Evolutionary conservation across 345 rosid genomes (phyloP).

Genomic region (Dimocarpus longan): DNA sequence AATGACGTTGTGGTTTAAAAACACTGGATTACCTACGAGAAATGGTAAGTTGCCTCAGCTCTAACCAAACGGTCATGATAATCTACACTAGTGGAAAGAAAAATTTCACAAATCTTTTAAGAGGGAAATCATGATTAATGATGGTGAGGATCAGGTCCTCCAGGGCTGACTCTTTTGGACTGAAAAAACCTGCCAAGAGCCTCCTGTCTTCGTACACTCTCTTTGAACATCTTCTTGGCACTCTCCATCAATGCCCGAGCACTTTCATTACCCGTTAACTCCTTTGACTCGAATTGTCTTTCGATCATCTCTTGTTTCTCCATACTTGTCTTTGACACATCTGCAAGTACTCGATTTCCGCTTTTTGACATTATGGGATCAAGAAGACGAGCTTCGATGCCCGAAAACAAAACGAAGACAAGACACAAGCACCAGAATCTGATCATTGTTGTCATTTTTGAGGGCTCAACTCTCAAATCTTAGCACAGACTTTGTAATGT

Average conservation of each 20-base stretch:
- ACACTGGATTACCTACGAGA: neutral
- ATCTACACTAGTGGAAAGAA: neutral
- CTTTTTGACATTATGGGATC: neutral
- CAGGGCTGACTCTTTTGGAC: constrained; percentile 58
- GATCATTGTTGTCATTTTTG: neutral
- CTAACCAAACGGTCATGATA: neutral
- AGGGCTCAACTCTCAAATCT: neutral
- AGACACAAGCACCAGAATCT: neutral
- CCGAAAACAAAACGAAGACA: neutral
- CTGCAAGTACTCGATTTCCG: neutral
- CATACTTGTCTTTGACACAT: constrained; percentile 8
- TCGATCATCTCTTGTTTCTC: constrained; percentile 22
- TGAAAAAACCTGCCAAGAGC: constrained; percentile 34
- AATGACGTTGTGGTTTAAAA: neutral
- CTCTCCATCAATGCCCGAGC: constrained; percentile 40
- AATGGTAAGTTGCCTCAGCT: too few relatives aligned
- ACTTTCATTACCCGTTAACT: neutral
- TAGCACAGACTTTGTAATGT: too few relatives aligned
- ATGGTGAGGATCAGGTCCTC: constrained; percentile 76
- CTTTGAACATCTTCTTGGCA: constrained; percentile 45
- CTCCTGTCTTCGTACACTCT: constrained; percentile 42
- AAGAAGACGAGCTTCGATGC: neutral
- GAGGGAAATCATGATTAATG: constrained; percentile 28
- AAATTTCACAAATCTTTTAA: neutral
- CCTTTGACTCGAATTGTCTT: constrained; percentile 16